Base-by-base conservation (phyloP, 2,329 filamentous ascomycete genomes). In the Cytospora chrysosperma region DNA sequence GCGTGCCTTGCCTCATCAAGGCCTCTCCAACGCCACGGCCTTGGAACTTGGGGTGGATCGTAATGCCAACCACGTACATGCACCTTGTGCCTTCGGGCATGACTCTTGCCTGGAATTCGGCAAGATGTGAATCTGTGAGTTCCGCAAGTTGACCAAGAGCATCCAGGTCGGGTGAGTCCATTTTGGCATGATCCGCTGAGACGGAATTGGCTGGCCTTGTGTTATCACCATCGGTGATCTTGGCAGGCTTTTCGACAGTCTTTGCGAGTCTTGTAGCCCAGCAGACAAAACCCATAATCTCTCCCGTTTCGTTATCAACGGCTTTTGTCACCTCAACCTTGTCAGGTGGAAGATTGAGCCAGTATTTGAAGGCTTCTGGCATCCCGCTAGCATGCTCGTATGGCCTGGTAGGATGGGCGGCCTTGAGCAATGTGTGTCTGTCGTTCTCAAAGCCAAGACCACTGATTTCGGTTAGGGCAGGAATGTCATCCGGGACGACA, bases 51-150 rank as follows among this genome's bases (percentile, higher is more conserved):
- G 70, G 70, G 17, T 69, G 67, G 3, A 78, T 74, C 1, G 72
- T 70, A 9, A 76, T 67, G 12, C 70, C 71, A 28, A 72, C 73
- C 15, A 79, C 62, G 58, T 74, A 76, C 72, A 77, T 68, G 63
- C 75, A 76, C 54, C 70, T 67, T 7, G 62, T 66, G 0, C 67
- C 68, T 3, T 65, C 68, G 9, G 65, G 69, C 64, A 77, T 70
- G 47, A 74, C 53, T 13, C 69, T 62, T 8, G 40, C 50, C 30
- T 68, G 68, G 53, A 69, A 74, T 27, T 74, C 65, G 6, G 68
- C 65, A 65, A 78, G 67, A 56, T 77, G 72, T 4, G 63, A 67
- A 40, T 68, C 67, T 15, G 73, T 76, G 30, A 74, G 65, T 3
- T 67, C 66, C 50, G 72, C 69, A 2, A 77, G 69, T 30, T 71